Base-by-base conservation (phyloP, 306 rosid species). In the Citrullus mucosospermus region DNA sequence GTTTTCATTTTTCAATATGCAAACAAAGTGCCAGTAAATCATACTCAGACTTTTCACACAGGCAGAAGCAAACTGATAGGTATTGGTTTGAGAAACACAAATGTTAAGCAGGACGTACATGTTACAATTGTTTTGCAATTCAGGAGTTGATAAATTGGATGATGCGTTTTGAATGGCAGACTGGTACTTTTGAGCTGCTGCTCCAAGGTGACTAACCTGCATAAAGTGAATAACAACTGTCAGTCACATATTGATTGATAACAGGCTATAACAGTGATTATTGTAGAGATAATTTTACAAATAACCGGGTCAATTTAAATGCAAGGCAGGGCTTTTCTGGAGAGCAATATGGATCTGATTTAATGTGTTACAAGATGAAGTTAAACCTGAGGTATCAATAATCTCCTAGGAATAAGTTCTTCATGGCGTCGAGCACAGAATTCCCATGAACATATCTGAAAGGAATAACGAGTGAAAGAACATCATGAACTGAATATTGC, bases 341-440 rank as follows among this genome's bases (percentile, higher is more conserved):
- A 18, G 48, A 54, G 78, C 28, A 17, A 51, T 16, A 34, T 46
- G 62, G 48, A 53, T 30, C 44, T 38, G 15, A 72, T 9, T 74
- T 17, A 17, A 74, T 17, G 50, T 32, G 48, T 32, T 34, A 32
- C 18, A 4, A 32, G 43, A 51, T 53, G 32, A 53, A 53, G 59
- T 53, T 74, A 54, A 83, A 94, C 98, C 98, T 94, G 98, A 70
- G 97, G 98, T 84, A 92, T 89, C 85, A 94, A 82, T 86, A 94
- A 87, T 90, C 92, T 89, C 84, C 97, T 86, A 62, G 98, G 98
- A 76, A 94, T 94, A 70, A 94, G 97, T 87, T 94, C 98, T 85
- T 94, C 98, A 77, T 94, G 98, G 74, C 96, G 97, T 68, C 97
- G 89, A 54, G 98, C 98, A 89, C 98, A 94, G 83, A 94, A 94